These are phyloP conservation scores for Candida quercuum DNA, from an alignment of 805 yeast genomes.

Conservation along the genomic window DNA sequence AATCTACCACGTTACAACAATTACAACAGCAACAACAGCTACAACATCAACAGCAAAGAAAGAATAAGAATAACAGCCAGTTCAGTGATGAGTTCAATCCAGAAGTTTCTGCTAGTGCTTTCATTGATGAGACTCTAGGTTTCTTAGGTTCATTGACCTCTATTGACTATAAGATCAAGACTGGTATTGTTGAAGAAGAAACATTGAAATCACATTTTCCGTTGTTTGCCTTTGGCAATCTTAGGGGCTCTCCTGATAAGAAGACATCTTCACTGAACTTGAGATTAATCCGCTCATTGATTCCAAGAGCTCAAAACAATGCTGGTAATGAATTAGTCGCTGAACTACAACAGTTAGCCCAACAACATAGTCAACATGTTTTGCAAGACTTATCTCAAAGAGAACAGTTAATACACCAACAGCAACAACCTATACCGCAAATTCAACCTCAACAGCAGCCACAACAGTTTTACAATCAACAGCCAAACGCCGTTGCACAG, in stretches of 20 bases:
- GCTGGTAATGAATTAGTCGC: slow-evolving; percentile 2
- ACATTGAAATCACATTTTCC: slow-evolving; percentile 32
- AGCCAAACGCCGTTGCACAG: slow-evolving; percentile 28
- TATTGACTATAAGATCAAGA: slow-evolving; percentile 34
- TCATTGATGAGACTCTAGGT: slow-evolving; percentile 43
- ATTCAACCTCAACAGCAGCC: slow-evolving; percentile 14
- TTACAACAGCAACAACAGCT: slow-evolving; percentile 27
- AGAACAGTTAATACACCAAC: not conserved
- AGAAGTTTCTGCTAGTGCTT: slow-evolving; percentile 39
- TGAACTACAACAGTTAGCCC: slow-evolving; percentile 6
- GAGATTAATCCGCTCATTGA: slow-evolving; percentile 31
- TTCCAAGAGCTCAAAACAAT: slow-evolving; percentile 25
- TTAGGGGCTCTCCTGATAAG: slow-evolving; percentile 23
- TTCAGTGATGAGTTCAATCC: slow-evolving; percentile 28
- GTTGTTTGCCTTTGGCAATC: slow-evolving; percentile 41
- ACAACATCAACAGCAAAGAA: slow-evolving; percentile 19
- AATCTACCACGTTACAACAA: slow-evolving; percentile 30
- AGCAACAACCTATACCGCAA: slow-evolving; percentile 3
- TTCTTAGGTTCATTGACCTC: slow-evolving; percentile 33
- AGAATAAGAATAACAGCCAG: slow-evolving; percentile 18
- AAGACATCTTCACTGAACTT: slow-evolving; percentile 25
- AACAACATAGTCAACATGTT: slow-evolving; percentile 4
- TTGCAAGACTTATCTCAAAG: not conserved
- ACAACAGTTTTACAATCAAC: slow-evolving; percentile 17
- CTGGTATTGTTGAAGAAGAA: slow-evolving; percentile 23